Evolutionary conservation across 108 stramenopile species (phyloP).

Genomic region (Hondaea fermentalgiana): DNA sequence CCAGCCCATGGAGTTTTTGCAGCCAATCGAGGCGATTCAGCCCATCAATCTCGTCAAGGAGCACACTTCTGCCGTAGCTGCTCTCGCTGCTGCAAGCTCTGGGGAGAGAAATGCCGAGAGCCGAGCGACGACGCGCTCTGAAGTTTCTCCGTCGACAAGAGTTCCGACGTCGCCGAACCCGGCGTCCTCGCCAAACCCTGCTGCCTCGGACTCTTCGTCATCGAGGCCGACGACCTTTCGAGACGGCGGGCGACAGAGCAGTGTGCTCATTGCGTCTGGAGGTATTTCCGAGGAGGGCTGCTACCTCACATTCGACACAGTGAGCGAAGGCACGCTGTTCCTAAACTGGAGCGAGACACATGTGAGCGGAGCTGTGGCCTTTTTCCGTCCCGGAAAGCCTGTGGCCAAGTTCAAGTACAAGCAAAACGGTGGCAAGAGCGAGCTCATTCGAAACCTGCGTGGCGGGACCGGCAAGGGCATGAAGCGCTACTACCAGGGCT

Average conservation of each 20-base stretch:
- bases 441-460: not conserved
- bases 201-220: not conserved
- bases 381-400: not conserved
- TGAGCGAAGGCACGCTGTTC: constrained; percentile 4
- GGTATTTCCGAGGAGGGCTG: not conserved
- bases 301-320: constrained; percentile 2
- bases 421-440: not conserved
- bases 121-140: too few species aligned
- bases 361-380: not conserved
- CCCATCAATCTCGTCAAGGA: not conserved
- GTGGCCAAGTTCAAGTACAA: constrained; percentile 21
- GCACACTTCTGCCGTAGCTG: not conserved
- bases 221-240: not conserved
- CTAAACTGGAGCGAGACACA: constrained; percentile 13
- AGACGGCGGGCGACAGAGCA: not conserved
- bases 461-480: constrained; percentile 20
- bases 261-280: not conserved
- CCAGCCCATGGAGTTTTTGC: not conserved
- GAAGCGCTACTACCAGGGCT: constrained; percentile 13
- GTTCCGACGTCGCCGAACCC: not conserved
- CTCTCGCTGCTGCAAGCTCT: too few species aligned
- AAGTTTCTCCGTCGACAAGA: too few species aligned
- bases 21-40: constrained; percentile 10
- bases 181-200: not conserved
- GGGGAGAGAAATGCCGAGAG: too few species aligned